Base-by-base conservation (phyloP, 768 basidiomycete species). In the Tephrocybe sp. region DNA sequence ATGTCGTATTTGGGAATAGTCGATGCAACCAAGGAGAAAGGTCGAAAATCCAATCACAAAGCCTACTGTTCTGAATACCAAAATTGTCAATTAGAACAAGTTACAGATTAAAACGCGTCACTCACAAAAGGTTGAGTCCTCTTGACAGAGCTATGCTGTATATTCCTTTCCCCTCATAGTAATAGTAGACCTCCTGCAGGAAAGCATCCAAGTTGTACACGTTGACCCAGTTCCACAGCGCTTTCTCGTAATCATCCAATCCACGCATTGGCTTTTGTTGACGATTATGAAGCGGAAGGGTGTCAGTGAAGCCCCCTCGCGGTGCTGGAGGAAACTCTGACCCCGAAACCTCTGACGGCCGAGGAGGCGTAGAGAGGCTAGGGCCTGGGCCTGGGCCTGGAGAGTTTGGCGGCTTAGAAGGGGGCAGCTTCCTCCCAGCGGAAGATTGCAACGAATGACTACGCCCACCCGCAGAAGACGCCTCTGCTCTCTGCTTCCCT, bases 31-130 rank as follows among this genome's bases (percentile, higher is more conserved):
- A 5, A 96, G 68, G 11, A 99, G 75, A 66, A 99, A 99, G 8
- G 95, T 96, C 11, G 97, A 96, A 69, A 99, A 99, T n/a, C 80
- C 82, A 59, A 98, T 98, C 43, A 98, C 96, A 69, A 98, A 99
- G 38, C 94, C 95, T 19, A 97, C 86, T 55, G 96, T 99, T 57
- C 97, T 99, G 67, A 28, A 42, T 47, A 48, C 40, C 61, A 54
- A 49, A 26, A 64, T 69, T 53, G 64, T 65, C 48, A 49, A 24
- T 56, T 44, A 36, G 41, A 19, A 25, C 21, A 47, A 41, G 39
- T 13, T 3, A 13, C 51, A 42, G 56, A 50, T 47, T 53, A 19
- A 7, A 21, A 6, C 5, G 53, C 38, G 55, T 54, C 28, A 83
- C 93, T 64, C 60, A 98, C 97, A 98, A 72, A 58, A 99, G 81